Base-by-base conservation (phyloP, 164 flowering plant species). In the Magnolia officinalis region DNA sequence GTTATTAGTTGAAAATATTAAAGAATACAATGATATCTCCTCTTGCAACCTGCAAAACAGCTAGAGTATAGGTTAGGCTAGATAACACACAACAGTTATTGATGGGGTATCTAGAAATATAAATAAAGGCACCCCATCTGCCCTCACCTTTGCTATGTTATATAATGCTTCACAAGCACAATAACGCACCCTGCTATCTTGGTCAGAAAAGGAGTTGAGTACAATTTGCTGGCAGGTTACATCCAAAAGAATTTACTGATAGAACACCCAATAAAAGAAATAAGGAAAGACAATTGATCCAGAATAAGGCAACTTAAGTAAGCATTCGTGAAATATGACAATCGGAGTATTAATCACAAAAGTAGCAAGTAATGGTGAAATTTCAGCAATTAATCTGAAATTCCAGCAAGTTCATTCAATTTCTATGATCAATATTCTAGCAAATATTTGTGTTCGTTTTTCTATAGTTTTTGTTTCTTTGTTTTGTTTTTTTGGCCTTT, bases 101-200 rank as follows among this genome's bases (percentile, higher is more conserved):
- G 45, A 37, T 37, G 4, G 45, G 45, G 45, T 37, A 55, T 20
- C 23, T 64, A 20, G 21, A 20, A 19, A 64, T 8, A 64, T 20
- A 64, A 64, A 64, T 13, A 72, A 51, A 72, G 13, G 16, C 16
- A 51, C 51, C 55, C 31, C 19, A 52, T 31, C 23, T 37, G 19
- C 13, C 18, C 85, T 85, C 80, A 96, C 99, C 98, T 96, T 96
- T 67, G 98, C 99, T 81, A 96, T 96, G 86, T 96, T 96, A 82
- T 96, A 94, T 50, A 96, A 82, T 69, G 99, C 98, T 87, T 96
- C 99, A 86, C 99, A 96, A 70, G 99, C 99, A 90, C 91, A 94
- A 80, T 96, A 96, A 26, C 98, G 95, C 83, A 96, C 99, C 85
- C 97, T 89, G 84, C 98, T 90, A 83, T 96, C 99, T 89, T 91